Evolutionary conservation across 805 yeast species (phyloP).

Genomic region (Yarrowia bubula): DNA sequence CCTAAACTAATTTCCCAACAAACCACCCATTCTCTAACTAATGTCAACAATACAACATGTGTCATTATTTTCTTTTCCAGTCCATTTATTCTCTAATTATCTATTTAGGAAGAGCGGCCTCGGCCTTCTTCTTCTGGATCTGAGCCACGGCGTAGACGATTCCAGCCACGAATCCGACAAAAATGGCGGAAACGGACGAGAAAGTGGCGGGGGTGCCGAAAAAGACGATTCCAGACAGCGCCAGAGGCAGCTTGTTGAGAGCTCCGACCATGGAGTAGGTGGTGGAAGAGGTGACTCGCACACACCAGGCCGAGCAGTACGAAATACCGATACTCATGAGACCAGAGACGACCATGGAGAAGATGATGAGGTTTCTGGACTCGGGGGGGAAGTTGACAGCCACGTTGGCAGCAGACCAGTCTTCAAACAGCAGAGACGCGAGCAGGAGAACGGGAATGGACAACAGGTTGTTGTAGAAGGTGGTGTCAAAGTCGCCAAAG

Average conservation of each 20-base stretch:
- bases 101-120: conserved; percentile 32
- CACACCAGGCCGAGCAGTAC: conserved; percentile 99
- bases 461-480: conserved; percentile 94
- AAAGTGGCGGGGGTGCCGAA: conserved; percentile 94
- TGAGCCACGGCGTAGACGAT: conserved; percentile 93
- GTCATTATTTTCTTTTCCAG: too few species aligned
- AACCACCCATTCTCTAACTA: too few species aligned
- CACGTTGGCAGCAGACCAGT: conserved; percentile 85
- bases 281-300: conserved; percentile 96
- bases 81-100: background rate
- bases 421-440: conserved; percentile 77
- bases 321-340: conserved; percentile 94
- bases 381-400: conserved; percentile 74
- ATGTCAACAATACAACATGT: too few species aligned
- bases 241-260: conserved; percentile 95
- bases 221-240: conserved; percentile 89
- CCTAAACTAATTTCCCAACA: too few species aligned
- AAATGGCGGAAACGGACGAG: conserved; percentile 84
- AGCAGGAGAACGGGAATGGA: conserved; percentile 84
- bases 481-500: conserved; percentile 89
- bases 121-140: conserved; percentile 71
- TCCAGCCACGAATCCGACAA: conserved; percentile 93
- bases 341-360: conserved; percentile 90
- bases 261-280: conserved; percentile 99
- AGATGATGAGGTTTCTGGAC: conserved; percentile 62